Conservation (phyloP, 768 basidiomycete genomes). For the Naganishia antarctica region DNA sequence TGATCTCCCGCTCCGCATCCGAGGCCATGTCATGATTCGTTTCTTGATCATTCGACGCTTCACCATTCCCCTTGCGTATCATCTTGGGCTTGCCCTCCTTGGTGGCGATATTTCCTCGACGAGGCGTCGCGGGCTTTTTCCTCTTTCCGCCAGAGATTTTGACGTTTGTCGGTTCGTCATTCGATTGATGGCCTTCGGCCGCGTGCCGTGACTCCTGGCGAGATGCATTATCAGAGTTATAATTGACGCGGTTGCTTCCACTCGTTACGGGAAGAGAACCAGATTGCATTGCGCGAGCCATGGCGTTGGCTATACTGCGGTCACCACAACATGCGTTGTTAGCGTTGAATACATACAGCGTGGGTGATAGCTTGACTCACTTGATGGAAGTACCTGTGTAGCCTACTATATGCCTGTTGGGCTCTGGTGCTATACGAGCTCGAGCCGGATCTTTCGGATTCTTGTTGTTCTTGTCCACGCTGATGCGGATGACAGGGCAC, state of each 20-base stretch:
- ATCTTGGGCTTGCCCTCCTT: neutral
- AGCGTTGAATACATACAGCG: too few relatives aligned
- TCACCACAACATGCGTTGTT: neutral
- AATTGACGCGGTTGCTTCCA: neutral
- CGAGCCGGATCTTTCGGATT: too few relatives aligned
- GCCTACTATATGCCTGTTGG: constrained; percentile 5
- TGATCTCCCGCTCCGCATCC: constrained; percentile 1
- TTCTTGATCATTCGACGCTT: neutral
- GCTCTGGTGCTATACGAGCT: neutral
- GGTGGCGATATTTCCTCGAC: neutral
- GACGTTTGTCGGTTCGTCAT: constrained; percentile 9
- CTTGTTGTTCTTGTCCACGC: constrained; percentile 1
- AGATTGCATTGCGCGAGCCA: constrained; percentile 4
- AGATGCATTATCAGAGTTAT: neutral
- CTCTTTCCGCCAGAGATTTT: constrained; percentile 7
- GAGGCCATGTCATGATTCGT: neutral
- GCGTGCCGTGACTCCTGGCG: constrained; percentile 10
- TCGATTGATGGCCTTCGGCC: neutral
- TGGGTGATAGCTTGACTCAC: too few relatives aligned
- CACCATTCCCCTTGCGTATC: neutral
- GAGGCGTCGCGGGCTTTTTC: neutral
- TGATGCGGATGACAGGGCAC: too few relatives aligned
- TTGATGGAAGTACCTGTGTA: constrained; percentile 15
- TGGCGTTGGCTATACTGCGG: constrained; percentile 5
- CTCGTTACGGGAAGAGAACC: neutral